Evolutionary conservation across 108 stramenopile genomes (phyloP), one percentile per base, ranked within the genome.

Genomic region (Stephanodiscus minutulus): DNA sequence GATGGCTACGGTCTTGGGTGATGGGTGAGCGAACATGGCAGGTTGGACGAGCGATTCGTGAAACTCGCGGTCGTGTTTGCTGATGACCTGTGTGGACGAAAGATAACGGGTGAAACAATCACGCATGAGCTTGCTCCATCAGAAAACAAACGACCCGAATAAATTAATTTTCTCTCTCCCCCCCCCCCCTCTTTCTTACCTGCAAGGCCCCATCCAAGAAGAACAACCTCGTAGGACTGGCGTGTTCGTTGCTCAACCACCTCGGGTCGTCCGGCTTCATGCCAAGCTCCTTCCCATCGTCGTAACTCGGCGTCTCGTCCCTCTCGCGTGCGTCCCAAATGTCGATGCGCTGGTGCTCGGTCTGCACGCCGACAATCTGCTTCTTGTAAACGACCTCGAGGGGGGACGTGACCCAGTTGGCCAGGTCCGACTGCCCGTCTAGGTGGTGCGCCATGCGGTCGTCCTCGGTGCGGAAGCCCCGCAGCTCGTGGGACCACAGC

Each of bases 41-140:
- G 97, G 94, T 73, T 97, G 97, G 6, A 97, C 96, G 22, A 97
- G 82, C 13, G 87, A 61, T 76, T 97, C 97, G 76, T 97, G 97
- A 64, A 91, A 94, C 73, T 90, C 86, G 31, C 67, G 72, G 54
- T 90, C 91, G 47, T 81, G 70, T 41, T 68, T 61, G 22, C 58
- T 56, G n/a, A 76, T 81, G 3, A 39, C 41, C 65, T 80, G 73
- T 91, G 88, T n/a, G 21, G n/a, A n/a, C n/a, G n/a, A 33, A 64
- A 43, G 22, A 54, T n/a, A 17, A 49, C 12, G 36, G 21, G 2
- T 5, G 41, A 61, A 24, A 25, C 3, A 64, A 11, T 61, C 27
- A 11, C 31, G 29, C 55, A 52, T 27, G 7, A 7, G 33, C n/a
- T 25, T 27, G 17, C 60, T 35, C n/a, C 35, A 5, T 18, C 28